Evolutionary conservation across 208 protist genomes (phyloP).

Genomic region (Plasmodiophora brassicae): DNA sequence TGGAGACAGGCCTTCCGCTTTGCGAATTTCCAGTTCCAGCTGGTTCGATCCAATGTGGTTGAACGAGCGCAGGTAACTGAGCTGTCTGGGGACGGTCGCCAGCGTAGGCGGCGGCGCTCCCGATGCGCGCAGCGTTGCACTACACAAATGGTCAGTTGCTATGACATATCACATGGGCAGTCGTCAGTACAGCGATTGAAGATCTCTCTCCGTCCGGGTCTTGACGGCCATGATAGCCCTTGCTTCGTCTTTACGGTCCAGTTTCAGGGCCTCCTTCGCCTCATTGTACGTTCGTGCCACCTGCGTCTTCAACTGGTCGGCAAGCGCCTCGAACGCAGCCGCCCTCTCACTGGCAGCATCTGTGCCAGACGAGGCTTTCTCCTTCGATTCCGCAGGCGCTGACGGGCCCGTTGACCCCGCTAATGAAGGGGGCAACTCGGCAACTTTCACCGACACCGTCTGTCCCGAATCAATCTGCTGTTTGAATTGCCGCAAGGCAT

Average conservation of each 20-base stretch:
- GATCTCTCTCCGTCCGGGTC: background rate
- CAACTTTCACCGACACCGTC: too few species aligned
- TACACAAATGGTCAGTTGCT: too few species aligned
- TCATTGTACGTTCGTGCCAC: background rate
- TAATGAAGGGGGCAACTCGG: too few species aligned
- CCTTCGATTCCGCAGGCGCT: too few species aligned
- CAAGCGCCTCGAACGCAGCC: background rate
- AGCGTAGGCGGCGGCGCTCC: background rate
- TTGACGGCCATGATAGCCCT: background rate
- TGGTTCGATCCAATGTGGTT: conserved; percentile 7
- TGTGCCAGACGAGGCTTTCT: too few species aligned
- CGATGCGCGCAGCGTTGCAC: background rate
- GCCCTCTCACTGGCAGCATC: too few species aligned
- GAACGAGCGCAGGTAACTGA: background rate
- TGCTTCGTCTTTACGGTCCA: background rate
- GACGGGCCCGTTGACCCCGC: too few species aligned
- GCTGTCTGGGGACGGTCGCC: background rate
- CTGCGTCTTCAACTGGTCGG: background rate
- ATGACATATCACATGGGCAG: too few species aligned
- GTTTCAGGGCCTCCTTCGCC: background rate
- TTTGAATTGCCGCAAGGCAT: too few species aligned
- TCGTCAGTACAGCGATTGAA: background rate
- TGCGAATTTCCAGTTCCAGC: background rate
- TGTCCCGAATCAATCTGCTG: too few species aligned
- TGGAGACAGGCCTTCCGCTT: background rate